These are phyloP conservation scores for Eremothecium coryli DNA, from an alignment of 1,139 yeast genomes.

Conservation along the genomic window DNA sequence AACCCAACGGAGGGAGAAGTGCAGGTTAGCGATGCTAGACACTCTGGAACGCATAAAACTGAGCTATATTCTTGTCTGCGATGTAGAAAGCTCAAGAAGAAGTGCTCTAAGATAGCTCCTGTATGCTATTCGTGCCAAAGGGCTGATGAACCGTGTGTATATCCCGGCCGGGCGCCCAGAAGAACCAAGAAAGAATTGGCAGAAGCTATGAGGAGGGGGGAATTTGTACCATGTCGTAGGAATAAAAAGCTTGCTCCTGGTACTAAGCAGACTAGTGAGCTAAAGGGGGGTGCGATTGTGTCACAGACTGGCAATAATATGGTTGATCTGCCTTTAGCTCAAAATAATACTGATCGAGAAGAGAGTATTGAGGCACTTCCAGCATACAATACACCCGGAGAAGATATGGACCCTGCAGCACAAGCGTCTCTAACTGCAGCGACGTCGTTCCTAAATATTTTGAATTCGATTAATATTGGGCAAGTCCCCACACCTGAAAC, in stretches of 20 bases:
- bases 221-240: slow-evolving; percentile 13
- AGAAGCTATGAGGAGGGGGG: slow-evolving; percentile 23
- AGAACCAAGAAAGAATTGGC: slow-evolving; percentile 34
- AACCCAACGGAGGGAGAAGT: no score
- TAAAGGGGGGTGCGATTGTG: neutral
- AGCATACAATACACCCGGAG: neutral
- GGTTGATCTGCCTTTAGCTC: no score
- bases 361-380: slow-evolving; percentile 1
- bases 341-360: no score
- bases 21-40: no score
- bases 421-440: neutral
- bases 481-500: slow-evolving; percentile 3
- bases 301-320: no score
- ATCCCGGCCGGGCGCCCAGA: slow-evolving; percentile 37
- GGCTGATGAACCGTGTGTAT: slow-evolving; percentile 35
- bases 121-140: slow-evolving; percentile 38
- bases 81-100: slow-evolving; percentile 40
- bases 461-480: neutral
- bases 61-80: slow-evolving; percentile 36
- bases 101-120: slow-evolving; percentile 40
- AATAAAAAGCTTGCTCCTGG: no score
- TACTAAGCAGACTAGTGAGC: no score
- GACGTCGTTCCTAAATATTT: slow-evolving; percentile 2
- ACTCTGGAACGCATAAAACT: no score
- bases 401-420: no score